These are phyloP conservation scores for Penicillium simplicissimum DNA, from an alignment of 495 filamentous ascomycete genomes.

Conservation along the genomic window DNA sequence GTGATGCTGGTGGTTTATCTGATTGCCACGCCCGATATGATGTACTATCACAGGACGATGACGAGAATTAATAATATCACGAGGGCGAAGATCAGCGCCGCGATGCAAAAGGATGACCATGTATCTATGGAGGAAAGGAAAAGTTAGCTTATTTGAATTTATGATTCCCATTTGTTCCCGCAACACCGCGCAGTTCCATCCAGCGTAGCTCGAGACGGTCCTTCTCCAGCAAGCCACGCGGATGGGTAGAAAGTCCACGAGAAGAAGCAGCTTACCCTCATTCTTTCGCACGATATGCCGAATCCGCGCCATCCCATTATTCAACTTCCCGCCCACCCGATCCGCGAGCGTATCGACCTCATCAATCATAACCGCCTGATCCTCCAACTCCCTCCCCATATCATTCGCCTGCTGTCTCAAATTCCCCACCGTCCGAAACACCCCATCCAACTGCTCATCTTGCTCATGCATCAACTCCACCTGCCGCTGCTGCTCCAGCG, in stretches of 20 bases:
- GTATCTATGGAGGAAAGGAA: constrained; percentile 55
- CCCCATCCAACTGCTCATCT: constrained; percentile 88
- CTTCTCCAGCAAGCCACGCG: background rate
- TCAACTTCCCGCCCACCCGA: constrained; percentile 80
- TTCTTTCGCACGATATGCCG: constrained; percentile 83
- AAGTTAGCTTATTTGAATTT: constrained; percentile 30
- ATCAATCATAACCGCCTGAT: constrained; percentile 80
- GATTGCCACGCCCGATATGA: constrained; percentile 20
- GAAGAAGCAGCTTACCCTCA: constrained; percentile 65
- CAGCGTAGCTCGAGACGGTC: background rate
- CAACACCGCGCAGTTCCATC: background rate
- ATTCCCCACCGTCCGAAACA: constrained; percentile 90
- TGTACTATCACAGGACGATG: constrained; percentile 54
- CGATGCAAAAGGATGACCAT: constrained; percentile 91
- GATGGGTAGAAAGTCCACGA: background rate
- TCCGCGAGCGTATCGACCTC: constrained; percentile 80
- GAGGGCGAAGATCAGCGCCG: constrained; percentile 77
- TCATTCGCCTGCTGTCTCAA: constrained; percentile 84
- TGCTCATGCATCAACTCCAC: constrained; percentile 91
- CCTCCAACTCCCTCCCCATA: constrained; percentile 94
- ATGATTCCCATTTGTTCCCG: constrained; percentile 20
- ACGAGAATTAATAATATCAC: constrained; percentile 79
- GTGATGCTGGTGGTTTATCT: constrained; percentile 21
- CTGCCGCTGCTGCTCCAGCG: constrained; percentile 91
- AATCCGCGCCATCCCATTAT: constrained; percentile 82